Percentiles rank a stretch among this genome's conserved stretches.
These are phyloP conservation scores for Sphaerostilbella broomeana DNA, from an alignment of 2,329 filamentous ascomycete species.

Conservation along the genomic window DNA sequence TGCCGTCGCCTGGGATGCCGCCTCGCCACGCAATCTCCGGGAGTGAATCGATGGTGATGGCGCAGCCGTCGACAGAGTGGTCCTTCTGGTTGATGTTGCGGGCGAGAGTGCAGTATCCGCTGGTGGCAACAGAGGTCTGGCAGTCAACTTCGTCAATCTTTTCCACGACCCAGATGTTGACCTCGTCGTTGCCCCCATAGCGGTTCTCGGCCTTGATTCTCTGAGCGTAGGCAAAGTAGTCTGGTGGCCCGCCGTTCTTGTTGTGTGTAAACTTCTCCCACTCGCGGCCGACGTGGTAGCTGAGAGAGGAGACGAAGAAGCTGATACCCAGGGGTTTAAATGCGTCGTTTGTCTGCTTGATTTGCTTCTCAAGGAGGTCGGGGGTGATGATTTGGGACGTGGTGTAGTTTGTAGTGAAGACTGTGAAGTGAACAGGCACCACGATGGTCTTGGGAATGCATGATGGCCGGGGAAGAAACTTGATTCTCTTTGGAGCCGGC, in stretches of 20 bases:
- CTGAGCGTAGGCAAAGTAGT: neutral
- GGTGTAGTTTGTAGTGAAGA: conserved; percentile 4
- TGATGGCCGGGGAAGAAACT: neutral
- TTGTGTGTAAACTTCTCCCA: conserved; percentile 3
- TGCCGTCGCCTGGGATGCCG: neutral
- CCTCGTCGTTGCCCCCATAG: neutral
- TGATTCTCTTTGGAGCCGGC: neutral
- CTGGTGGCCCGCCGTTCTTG: neutral
- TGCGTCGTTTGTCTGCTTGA: conserved; percentile 1
- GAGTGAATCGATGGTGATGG: neutral
- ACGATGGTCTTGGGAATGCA: conserved; percentile 1
- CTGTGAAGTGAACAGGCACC: neutral
- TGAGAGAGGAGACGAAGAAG: conserved; percentile 3
- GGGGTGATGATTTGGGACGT: neutral
- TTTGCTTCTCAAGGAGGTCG: neutral
- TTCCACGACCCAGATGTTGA: conserved; percentile 1
- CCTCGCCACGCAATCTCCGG: neutral
- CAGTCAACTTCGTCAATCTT: conserved; percentile 1
- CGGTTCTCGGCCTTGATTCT: conserved; percentile 2
- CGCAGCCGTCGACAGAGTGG: neutral
- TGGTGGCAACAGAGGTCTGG: neutral
- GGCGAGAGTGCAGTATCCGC: conserved; percentile 1
- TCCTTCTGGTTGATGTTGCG: neutral
- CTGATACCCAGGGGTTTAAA: conserved; percentile 1
- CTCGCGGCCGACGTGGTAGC: neutral